A percentile compares a stretch with the other conserved stretches of the same genome.
phyloP scores from a whole-genome alignment of 2,329 filamentous ascomycete species.

The Coniochaeta hoffmannii region DNA sequence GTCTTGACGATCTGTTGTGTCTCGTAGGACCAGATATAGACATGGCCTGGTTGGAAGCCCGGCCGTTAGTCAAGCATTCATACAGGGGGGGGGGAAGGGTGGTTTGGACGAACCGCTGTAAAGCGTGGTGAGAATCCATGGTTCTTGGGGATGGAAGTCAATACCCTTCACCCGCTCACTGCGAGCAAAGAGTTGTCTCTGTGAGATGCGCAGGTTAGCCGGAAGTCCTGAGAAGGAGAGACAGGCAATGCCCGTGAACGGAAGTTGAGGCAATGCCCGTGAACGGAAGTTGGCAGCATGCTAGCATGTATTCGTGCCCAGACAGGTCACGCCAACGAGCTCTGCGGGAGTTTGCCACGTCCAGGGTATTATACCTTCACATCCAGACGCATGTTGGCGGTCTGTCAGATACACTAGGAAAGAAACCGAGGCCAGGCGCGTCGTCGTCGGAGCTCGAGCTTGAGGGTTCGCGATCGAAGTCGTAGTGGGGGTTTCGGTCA shows the following conservation, averaged over 20 bases:
- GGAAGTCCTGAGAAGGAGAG: background rate
- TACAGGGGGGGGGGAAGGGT: conserved; percentile 9
- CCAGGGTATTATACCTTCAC: conserved; percentile 15
- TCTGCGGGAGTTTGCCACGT: conserved; percentile 11
- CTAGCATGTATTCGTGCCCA: background rate
- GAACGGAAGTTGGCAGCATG: background rate
- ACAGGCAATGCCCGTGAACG: background rate
- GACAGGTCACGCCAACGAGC: background rate
- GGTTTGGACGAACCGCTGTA: conserved; percentile 67
- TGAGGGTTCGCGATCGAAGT: background rate
- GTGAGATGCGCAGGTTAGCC: conserved; percentile 19
- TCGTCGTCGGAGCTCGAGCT: background rate
- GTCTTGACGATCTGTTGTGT: conserved; percentile 97
- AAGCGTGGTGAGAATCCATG: conserved; percentile 90
- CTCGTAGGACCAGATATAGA: conserved; percentile 99
- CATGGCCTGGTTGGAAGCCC: conserved; percentile 63
- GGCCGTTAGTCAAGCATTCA: background rate
- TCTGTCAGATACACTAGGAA: background rate
- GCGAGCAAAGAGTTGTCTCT: conserved; percentile 63
- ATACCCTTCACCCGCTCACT: conserved; percentile 96
- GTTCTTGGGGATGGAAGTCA: conserved; percentile 94
- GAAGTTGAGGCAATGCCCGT: background rate
- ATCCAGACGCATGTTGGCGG: conserved; percentile 4
- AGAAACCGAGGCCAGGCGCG: background rate
- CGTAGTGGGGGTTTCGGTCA: background rate